Evolutionary conservation across 2,329 filamentous ascomycete species (phyloP).

Genomic region (Drechmeria coniospora): DNA sequence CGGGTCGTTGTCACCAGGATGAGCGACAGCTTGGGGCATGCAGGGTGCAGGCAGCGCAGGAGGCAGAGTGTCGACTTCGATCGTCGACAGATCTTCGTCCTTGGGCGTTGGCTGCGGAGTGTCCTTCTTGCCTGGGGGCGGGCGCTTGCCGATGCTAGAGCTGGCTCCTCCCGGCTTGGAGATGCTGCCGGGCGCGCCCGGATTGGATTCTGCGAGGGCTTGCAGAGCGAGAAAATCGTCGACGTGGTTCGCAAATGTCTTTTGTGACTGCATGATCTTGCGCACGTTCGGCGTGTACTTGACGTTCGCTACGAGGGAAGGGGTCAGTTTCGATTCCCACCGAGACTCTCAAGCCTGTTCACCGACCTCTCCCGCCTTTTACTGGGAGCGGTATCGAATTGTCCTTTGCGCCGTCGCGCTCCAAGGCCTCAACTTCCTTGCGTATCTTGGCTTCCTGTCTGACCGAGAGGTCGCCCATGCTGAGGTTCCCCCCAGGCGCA

Average conservation of each 20-base stretch:
- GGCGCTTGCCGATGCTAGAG: conserved; percentile 14
- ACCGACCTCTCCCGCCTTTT: conserved; percentile 29
- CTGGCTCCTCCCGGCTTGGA: conserved; percentile 13
- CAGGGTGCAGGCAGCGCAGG: conserved; percentile 20
- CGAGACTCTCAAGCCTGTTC: background rate
- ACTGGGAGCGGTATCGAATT: conserved; percentile 53
- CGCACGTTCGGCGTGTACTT: conserved; percentile 57
- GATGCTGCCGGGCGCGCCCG: conserved; percentile 12
- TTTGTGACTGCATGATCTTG: conserved; percentile 64
- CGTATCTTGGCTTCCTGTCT: conserved; percentile 69
- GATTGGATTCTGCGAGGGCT: conserved; percentile 24
- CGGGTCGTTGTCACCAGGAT: conserved; percentile 37
- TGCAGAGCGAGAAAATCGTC: conserved; percentile 60
- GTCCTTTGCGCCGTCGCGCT: conserved; percentile 64
- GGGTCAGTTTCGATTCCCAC: background rate
- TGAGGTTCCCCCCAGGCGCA: conserved; percentile 29
- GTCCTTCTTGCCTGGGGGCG: conserved; percentile 12
- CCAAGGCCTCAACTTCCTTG: conserved; percentile 68
- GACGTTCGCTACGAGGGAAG: conserved; percentile 25
- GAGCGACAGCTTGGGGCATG: conserved; percentile 18
- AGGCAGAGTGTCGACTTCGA: conserved; percentile 9
- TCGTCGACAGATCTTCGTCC: conserved; percentile 14
- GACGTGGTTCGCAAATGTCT: conserved; percentile 71
- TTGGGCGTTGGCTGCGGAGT: conserved; percentile 7
- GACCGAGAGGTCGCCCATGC: conserved; percentile 54